Conservation (phyloP, 805 yeast genomes). For the Pichia californica region DNA sequence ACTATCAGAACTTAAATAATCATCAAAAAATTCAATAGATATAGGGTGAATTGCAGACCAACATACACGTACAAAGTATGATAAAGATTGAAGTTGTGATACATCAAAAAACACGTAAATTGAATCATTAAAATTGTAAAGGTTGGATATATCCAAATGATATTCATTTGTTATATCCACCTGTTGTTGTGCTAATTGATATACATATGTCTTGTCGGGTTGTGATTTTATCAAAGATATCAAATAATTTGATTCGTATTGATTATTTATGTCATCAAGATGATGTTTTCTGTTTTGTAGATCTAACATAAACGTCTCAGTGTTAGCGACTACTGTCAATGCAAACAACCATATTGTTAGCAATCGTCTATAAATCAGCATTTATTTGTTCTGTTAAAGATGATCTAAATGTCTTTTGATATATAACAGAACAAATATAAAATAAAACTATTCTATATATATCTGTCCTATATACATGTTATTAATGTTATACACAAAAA, state of each 20-base stretch:
- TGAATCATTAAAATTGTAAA: too few relatives aligned
- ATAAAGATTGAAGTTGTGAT: background rate
- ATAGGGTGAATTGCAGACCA: slow-evolving; percentile 27
- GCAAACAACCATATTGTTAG: too few relatives aligned
- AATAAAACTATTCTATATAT: background rate
- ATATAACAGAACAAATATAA: too few relatives aligned
- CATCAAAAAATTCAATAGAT: background rate
- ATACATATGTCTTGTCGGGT: too few relatives aligned
- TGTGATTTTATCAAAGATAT: too few relatives aligned
- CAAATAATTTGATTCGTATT: too few relatives aligned
- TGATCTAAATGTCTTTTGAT: too few relatives aligned
- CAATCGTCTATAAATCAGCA: too few relatives aligned
- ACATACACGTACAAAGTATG: slow-evolving; percentile 11
- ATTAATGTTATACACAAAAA: background rate
- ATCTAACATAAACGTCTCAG: slow-evolving; percentile 16
- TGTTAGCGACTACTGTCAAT: slow-evolving; percentile 11
- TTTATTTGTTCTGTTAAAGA: too few relatives aligned
- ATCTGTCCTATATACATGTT: background rate
- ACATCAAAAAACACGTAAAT: background rate
- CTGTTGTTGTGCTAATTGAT: too few relatives aligned
- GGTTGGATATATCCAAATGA: background rate
- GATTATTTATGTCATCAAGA: too few relatives aligned
- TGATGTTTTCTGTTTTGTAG: background rate
- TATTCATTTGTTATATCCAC: background rate
- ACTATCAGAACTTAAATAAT: background rate